Conservation (phyloP, 2,329 filamentous ascomycete species). For the Venturia asperata region DNA sequence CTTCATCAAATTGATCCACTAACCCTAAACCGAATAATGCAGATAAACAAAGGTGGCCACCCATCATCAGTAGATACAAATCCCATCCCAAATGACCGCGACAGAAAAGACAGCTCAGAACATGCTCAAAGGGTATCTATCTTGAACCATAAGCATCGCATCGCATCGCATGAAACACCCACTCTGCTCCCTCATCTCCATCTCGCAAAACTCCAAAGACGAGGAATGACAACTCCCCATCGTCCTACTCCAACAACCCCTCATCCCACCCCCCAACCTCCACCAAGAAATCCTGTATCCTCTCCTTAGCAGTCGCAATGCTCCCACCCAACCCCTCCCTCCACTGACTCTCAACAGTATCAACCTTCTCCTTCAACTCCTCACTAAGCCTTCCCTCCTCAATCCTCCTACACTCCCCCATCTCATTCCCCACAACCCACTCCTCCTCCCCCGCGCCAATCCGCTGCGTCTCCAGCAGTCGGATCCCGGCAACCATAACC, state of each 20-base stretch:
- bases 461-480: slow-evolving; percentile 60
- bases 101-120: slow-evolving; percentile 3
- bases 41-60: neutral
- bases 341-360: slow-evolving; percentile 88
- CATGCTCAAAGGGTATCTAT: slow-evolving; percentile 13
- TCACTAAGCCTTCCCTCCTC: slow-evolving; percentile 69
- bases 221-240: neutral
- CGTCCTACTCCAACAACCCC: slow-evolving; percentile 35
- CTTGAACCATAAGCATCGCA: neutral
- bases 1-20: slow-evolving; percentile 6
- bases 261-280: slow-evolving; percentile 86
- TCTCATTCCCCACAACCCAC: slow-evolving; percentile 39
- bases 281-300: slow-evolving; percentile 66
- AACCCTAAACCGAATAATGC: neutral
- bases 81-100: neutral
- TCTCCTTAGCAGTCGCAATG: slow-evolving; percentile 64
- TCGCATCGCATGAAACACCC: neutral
- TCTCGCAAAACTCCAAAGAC: neutral
- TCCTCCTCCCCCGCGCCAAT: slow-evolving; percentile 34
- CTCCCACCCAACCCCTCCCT: slow-evolving; percentile 73
- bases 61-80: slow-evolving; percentile 2
- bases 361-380: slow-evolving; percentile 89
- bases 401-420: slow-evolving; percentile 52
- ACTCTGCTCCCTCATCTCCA: too few relatives aligned
- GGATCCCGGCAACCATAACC: slow-evolving; percentile 61